Evolutionary conservation across 2,329 filamentous ascomycete species (phyloP).

Genomic region (Orbilia blumenaviensis): DNA sequence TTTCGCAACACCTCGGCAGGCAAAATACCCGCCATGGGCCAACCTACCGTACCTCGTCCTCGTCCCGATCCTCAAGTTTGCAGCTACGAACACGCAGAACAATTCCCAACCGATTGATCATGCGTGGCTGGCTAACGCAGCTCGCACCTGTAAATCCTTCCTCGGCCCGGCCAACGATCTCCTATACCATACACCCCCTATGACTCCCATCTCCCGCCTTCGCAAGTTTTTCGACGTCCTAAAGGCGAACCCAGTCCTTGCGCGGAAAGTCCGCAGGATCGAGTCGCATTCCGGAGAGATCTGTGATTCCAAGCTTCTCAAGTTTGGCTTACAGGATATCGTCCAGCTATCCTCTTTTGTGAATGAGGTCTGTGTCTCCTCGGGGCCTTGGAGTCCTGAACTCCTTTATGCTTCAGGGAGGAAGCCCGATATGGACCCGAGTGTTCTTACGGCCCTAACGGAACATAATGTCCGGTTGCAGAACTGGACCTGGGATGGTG

Average conservation of each 20-base stretch:
- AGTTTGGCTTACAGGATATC: constrained; percentile 31
- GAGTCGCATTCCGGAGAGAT: constrained; percentile 23
- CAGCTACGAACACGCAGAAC: constrained; percentile 13
- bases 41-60: constrained; percentile 35
- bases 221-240: constrained; percentile 34
- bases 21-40: constrained; percentile 42
- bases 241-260: constrained; percentile 13
- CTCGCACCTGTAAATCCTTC: constrained; percentile 46
- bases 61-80: constrained; percentile 32
- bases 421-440: constrained; percentile 19
- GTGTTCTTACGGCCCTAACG: constrained; percentile 6
- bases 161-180: constrained; percentile 41
- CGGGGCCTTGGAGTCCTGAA: background rate
- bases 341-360: constrained; percentile 25
- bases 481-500: constrained; percentile 38
- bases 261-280: constrained; percentile 16
- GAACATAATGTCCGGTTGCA: constrained; percentile 9
- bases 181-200: constrained; percentile 27
- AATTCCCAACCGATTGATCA: constrained; percentile 20
- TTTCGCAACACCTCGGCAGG: constrained; percentile 32
- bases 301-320: constrained; percentile 34
- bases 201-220: constrained; percentile 7
- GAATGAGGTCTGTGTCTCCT: constrained; percentile 22
- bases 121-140: constrained; percentile 34
- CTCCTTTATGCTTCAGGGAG: background rate